Conservation (phyloP, 352 stramenopile genomes). For the Elongisporangium undulatum region DNA sequence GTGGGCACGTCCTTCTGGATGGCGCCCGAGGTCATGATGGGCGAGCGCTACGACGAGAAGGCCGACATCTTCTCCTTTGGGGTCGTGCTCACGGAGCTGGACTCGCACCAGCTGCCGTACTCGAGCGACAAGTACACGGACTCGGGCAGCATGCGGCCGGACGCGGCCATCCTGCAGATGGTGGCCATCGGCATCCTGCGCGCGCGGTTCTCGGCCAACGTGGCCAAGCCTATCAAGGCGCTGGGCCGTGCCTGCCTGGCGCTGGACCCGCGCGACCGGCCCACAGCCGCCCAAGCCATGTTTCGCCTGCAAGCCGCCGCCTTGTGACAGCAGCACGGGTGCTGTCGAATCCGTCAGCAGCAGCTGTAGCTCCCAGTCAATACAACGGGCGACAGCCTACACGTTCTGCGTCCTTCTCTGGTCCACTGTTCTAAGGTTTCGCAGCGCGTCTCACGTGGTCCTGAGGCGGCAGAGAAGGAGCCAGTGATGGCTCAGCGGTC, state of each 20-base stretch:
- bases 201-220: not conserved
- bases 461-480: no score
- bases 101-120: conserved; percentile 33
- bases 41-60: conserved; percentile 31
- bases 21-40: conserved; percentile 42
- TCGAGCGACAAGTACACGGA: conserved; percentile 12
- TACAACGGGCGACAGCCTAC: no score
- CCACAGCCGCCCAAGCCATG: not conserved
- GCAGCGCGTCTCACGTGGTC: no score
- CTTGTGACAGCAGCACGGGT: not conserved
- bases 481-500: not conserved
- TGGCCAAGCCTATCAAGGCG: not conserved
- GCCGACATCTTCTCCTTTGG: conserved; percentile 53
- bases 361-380: not conserved
- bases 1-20: conserved; percentile 40
- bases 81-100: conserved; percentile 35
- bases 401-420: not conserved
- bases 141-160: conserved; percentile 16
- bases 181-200: conserved; percentile 23
- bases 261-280: not conserved
- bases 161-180: conserved; percentile 32
- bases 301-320: not conserved
- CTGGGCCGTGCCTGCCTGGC: no score
- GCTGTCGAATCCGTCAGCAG: not conserved
- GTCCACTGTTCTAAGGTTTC: not conserved